phyloP scores from a whole-genome alignment of 352 stramenopile genomes.

The Hyaloperonospora arabidopsidis region DNA sequence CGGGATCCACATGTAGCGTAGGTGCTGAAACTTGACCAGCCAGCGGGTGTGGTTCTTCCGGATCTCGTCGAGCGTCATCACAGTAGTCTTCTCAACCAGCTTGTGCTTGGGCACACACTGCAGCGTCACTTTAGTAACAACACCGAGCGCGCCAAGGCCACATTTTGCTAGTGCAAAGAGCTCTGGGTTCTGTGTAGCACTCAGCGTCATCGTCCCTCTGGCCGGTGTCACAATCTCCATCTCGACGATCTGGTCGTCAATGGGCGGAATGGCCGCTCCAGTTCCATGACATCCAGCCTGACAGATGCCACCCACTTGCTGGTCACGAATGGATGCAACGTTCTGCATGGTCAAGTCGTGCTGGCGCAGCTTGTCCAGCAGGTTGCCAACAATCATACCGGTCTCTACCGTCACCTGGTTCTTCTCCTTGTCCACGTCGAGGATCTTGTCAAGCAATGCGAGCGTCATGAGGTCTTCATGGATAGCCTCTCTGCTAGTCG shows the following conservation, averaged over 20 bases:
- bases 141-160: conserved; percentile 91
- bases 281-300: conserved; percentile 95
- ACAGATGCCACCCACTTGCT: conserved; percentile 96
- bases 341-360: conserved; percentile 95
- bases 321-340: conserved; percentile 96
- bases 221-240: conserved; percentile 95
- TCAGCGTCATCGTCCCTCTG: conserved; percentile 86
- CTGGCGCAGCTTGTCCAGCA: conserved; percentile 63
- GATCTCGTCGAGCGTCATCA: conserved; percentile 86
- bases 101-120: conserved; percentile 91
- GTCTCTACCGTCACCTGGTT: conserved; percentile 90
- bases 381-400: conserved; percentile 61
- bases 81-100: conserved; percentile 90
- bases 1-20: conserved; percentile 99
- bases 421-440: conserved; percentile 85
- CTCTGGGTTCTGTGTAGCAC: conserved; percentile 59
- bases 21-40: conserved; percentile 74
- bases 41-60: conserved; percentile 65
- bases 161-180: conserved; percentile 91
- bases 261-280: conserved; percentile 89
- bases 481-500: conserved; percentile 13
- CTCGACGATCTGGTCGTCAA: conserved; percentile 95
- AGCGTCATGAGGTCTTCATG: conserved; percentile 88
- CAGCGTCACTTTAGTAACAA: conserved; percentile 95
- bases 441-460: conserved; percentile 87